Conservation (phyloP, 345 rosid species). For the Geranium brycei region DNA sequence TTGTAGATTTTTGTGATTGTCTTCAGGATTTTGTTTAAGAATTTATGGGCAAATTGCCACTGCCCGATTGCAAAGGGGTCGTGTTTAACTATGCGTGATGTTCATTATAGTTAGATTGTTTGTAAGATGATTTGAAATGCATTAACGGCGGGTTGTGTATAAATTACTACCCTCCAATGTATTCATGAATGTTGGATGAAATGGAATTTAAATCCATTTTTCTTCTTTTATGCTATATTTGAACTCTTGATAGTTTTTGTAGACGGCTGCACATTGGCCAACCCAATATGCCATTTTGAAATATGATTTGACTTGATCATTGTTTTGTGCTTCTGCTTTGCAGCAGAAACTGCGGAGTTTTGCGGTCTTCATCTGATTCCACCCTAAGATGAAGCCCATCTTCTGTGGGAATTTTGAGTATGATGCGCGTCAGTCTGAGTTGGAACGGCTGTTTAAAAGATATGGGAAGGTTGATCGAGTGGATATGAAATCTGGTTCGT, state of each 20-base stretch:
- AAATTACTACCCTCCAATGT: too few species aligned
- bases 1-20: too few species aligned
- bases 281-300: neutral
- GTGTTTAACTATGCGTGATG: too few species aligned
- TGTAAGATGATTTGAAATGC: too few species aligned
- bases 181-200: too few species aligned
- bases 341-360: neutral
- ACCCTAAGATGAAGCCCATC: constrained; percentile 52
- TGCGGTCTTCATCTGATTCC: neutral
- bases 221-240: too few species aligned
- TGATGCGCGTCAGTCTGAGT: constrained; percentile 73
- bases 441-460: constrained; percentile 72
- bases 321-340: neutral
- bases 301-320: neutral
- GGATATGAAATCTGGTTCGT: constrained; percentile 90
- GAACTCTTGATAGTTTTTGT: neutral
- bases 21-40: too few species aligned
- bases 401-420: constrained; percentile 94
- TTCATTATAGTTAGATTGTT: too few species aligned
- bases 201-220: neutral
- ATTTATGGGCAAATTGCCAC: too few species aligned
- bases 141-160: too few species aligned
- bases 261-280: neutral
- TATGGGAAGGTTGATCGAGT: constrained; percentile 83
- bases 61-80: too few species aligned